Percentiles rank a stretch among this genome's conserved stretches.
Conservation (phyloP, 2,329 filamentous ascomycete genomes). For the Pseudogymnoascus sp. region DNA sequence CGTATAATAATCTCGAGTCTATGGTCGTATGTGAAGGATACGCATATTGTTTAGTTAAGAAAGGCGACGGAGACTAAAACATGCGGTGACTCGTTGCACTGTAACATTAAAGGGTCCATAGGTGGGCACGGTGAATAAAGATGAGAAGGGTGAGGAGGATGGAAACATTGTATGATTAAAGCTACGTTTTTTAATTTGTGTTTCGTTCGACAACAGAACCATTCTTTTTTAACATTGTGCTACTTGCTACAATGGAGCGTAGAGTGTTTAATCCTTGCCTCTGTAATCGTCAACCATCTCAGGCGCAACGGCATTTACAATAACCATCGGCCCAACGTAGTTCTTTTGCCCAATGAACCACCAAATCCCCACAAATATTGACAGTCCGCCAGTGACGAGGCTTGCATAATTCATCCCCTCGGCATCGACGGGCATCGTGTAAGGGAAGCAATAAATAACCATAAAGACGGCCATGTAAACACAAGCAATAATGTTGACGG, state of each 20-base stretch:
- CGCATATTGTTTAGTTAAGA: too few relatives aligned
- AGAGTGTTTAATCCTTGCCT: neutral
- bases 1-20: too few relatives aligned
- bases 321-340: conserved; percentile 23
- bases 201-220: neutral
- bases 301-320: neutral
- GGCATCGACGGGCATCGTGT: conserved; percentile 37
- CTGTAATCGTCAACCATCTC: neutral
- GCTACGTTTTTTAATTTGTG: neutral
- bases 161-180: too few relatives aligned
- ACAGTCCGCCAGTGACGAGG: conserved; percentile 38
- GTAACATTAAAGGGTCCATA: too few relatives aligned
- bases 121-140: too few relatives aligned
- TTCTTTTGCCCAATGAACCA: conserved; percentile 31
- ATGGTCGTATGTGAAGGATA: too few relatives aligned
- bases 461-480: conserved; percentile 54
- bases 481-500: conserved; percentile 45
- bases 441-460: conserved; percentile 57
- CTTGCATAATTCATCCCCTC: conserved; percentile 47
- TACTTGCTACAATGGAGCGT: neutral
- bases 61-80: too few relatives aligned
- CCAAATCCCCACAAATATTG: conserved; percentile 34
- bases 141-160: too few relatives aligned
- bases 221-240: neutral
- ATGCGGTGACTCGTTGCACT: too few relatives aligned